Base-by-base conservation (phyloP, 768 basidiomycete genomes). In the Tremella yokohamensis region DNA sequence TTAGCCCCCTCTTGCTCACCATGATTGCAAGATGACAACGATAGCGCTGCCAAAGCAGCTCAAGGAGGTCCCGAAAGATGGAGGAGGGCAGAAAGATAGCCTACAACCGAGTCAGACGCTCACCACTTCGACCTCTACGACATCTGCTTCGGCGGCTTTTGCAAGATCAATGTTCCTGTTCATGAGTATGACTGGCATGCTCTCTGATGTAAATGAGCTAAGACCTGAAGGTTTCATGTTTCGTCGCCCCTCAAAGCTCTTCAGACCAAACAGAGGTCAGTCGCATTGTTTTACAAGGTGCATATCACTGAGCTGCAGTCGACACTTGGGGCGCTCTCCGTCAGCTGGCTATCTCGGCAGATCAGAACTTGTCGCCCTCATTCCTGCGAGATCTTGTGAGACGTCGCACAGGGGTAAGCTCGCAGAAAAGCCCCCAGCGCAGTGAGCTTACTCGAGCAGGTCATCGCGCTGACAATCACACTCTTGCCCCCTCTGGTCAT, bases 321-420 rank as follows among this genome's bases (percentile, higher is more conserved):
- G 74, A 76, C 49, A 76, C 74, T 1, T 68, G 69, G 57, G 71
- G 65, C 15, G 69, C 65, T 11, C 58, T 76, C 2, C 58, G 72
- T 2, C 72, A 70, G 49, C 60, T 76, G 12, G 74, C 74, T 2
- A 57, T 67, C 19, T 67, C 70, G 19, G 60, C 74, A 2, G 61
- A 76, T 24, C 74, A 76, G 49, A 63, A 62, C 20, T 54, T 76
- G 11, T 69, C 68, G 1, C 64, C 74, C 1, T 44, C 64, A 0
- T 76, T 76, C 57, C 62, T 76, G 20, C 53, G 70, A 24, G 55
- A 57, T 12, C 55, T 76, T 4, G 57, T 76, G 13, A 62, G 66
- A 16, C 63, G 64, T 16, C 64, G 67, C 54, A 60, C 62, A 34
- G 74, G 65, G 12, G 70, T 65, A 20, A 49, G 62, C 34, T 34